These are phyloP conservation scores for Psilocybe cyanescens DNA, from an alignment of 768 basidiomycete genomes.

Conservation along the genomic window DNA sequence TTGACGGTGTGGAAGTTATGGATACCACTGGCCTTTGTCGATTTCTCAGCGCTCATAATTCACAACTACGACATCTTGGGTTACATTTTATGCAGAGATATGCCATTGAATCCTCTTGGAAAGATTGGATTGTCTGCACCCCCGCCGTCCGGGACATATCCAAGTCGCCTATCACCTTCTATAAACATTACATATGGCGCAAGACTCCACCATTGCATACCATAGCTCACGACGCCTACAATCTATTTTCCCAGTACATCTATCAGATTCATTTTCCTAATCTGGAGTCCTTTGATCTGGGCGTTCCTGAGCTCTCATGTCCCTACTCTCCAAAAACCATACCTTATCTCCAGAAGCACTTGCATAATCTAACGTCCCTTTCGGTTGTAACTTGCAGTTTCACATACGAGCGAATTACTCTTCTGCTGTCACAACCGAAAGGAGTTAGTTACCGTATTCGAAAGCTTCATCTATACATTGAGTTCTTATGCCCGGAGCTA, in stretches of 20 bases:
- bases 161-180: too few relatives aligned
- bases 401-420: neutral
- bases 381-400: neutral
- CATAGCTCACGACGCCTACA: too few relatives aligned
- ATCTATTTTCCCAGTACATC: neutral
- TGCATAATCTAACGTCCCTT: neutral
- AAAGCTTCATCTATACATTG: neutral
- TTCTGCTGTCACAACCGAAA: neutral
- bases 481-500: conserved; percentile 1
- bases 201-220: too few relatives aligned
- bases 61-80: neutral
- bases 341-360: neutral
- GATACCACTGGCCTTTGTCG: neutral
- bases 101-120: neutral
- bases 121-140: neutral
- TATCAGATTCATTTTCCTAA: neutral
- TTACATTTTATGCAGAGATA: neutral
- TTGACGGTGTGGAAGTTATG: neutral
- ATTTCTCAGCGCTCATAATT: neutral
- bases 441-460: neutral
- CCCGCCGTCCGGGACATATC: too few relatives aligned
- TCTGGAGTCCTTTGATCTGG: neutral
- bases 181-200: too few relatives aligned
- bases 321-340: neutral
- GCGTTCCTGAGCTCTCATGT: neutral